Evolutionary conservation across 164 flowering plant species (phyloP).

Genomic region (Vitis rotundifolia): DNA sequence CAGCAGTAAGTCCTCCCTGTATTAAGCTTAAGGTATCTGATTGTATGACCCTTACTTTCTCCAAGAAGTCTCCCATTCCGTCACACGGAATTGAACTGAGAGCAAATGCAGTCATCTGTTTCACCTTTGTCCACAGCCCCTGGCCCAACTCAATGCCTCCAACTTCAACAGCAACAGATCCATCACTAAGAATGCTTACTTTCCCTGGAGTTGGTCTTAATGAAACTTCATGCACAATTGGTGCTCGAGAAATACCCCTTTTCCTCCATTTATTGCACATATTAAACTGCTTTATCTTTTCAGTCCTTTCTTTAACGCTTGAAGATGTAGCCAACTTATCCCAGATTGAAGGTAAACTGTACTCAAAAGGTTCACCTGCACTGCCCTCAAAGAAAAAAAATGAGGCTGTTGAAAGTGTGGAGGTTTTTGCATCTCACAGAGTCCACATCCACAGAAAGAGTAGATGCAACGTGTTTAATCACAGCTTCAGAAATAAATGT

Average conservation of each 20-base stretch:
- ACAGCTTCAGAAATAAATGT: conserved; percentile 84
- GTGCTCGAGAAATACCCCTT: conserved; percentile 79
- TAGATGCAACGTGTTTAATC: conserved; percentile 74
- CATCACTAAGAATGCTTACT: conserved; percentile 83
- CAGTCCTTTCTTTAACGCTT: conserved; percentile 42
- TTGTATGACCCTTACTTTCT: conserved; percentile 72
- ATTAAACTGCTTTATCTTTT: conserved; percentile 53
- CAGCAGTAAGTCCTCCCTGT: conserved; percentile 87
- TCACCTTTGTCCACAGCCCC: conserved; percentile 95
- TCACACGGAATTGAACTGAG: conserved; percentile 52
- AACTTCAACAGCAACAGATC: conserved; percentile 87
- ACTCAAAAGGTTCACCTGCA: conserved; percentile 57
- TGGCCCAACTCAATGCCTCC: conserved; percentile 97
- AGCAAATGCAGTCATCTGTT: conserved; percentile 83
- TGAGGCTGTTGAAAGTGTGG: conserved; percentile 65
- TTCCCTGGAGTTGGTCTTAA: conserved; percentile 72
- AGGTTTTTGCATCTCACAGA: conserved; percentile 60
- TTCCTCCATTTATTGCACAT: conserved; percentile 58
- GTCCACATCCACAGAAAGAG: conserved; percentile 72
- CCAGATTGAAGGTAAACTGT: conserved; percentile 71
- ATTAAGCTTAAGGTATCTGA: conserved; percentile 80
- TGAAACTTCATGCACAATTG: conserved; percentile 53
- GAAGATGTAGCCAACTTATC: conserved; percentile 59
- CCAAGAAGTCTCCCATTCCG: conserved; percentile 51
- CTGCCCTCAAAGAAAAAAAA: conserved; percentile 36